A percentile compares a stretch with the other conserved stretches of the same genome.
These are phyloP conservation scores for Xylaria palmicola DNA, from an alignment of 495 filamentous ascomycete species.

Conservation along the genomic window DNA sequence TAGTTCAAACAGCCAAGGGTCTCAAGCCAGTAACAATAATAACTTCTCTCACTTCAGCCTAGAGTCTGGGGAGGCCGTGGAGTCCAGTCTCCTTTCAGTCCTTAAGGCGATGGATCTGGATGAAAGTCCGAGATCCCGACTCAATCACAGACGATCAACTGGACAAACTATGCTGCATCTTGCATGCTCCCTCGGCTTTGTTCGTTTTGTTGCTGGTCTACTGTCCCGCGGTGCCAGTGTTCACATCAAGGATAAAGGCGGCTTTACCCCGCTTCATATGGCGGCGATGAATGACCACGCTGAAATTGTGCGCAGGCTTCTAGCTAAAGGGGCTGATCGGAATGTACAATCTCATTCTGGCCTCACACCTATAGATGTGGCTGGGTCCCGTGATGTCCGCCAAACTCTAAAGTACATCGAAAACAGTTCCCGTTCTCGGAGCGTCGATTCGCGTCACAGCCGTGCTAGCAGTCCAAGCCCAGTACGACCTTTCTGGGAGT, in stretches of 20 bases:
- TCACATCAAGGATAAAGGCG: slow-evolving; percentile 72
- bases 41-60: slow-evolving; percentile 24
- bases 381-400: slow-evolving; percentile 59
- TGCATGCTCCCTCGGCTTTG: slow-evolving; percentile 72
- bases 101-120: slow-evolving; percentile 78
- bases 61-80: slow-evolving; percentile 46
- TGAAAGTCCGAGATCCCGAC: slow-evolving; percentile 64
- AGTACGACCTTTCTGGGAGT: slow-evolving; percentile 61
- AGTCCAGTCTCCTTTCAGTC: slow-evolving; percentile 67
- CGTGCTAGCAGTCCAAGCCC: slow-evolving; percentile 67
- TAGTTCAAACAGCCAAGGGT: slow-evolving; percentile 23
- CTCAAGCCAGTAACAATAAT: slow-evolving; percentile 23
- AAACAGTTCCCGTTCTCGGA: slow-evolving; percentile 59
- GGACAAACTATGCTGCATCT: slow-evolving; percentile 84
- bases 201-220: slow-evolving; percentile 76
- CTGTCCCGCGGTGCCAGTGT: slow-evolving; percentile 77
- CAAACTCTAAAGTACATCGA: slow-evolving; percentile 51
- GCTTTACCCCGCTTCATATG: slow-evolving; percentile 81
- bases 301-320: slow-evolving; percentile 73
- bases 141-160: slow-evolving; percentile 60
- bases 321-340: slow-evolving; percentile 70
- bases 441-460: slow-evolving; percentile 49
- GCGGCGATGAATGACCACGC: slow-evolving; percentile 74
- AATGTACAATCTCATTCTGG: slow-evolving; percentile 68
- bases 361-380: slow-evolving; percentile 70